Conservation (phyloP, 441 rosid species). For the Corymbia citriodora region DNA sequence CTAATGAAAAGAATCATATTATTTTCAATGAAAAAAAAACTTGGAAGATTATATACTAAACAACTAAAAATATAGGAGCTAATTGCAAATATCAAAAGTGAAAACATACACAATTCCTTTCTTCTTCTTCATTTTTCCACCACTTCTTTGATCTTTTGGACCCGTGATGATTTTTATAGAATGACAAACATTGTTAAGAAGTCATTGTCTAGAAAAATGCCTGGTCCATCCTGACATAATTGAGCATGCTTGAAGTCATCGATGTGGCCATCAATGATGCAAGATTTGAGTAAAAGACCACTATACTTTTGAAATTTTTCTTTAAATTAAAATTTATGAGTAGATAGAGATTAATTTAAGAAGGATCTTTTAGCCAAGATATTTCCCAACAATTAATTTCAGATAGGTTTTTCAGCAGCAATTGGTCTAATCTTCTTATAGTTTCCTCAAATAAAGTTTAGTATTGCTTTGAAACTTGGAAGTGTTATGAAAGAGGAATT, state of each 20-base stretch:
- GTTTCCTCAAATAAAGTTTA: not conserved
- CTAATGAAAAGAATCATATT: too few species aligned
- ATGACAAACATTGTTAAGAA: not conserved
- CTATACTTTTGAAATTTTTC: not conserved
- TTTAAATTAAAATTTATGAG: not conserved
- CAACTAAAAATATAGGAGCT: not conserved
- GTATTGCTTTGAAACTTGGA: not conserved
- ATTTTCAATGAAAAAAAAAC: not conserved
- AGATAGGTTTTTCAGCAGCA: not conserved
- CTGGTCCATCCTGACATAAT: not conserved
- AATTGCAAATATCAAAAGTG: not conserved
- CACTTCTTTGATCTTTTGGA: not conserved
- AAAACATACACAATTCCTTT: not conserved
- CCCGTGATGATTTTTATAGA: not conserved
- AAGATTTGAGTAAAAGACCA: not conserved
- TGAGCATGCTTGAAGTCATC: not conserved
- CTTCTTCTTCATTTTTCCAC: not conserved
- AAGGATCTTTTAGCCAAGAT: not conserved
- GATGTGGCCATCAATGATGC: not conserved
- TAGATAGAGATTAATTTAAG: not conserved
- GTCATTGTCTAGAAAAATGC: not conserved
- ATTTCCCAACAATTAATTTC: not conserved
- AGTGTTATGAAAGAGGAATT: not conserved
- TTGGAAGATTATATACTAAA: not conserved
- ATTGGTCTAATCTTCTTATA: not conserved